phyloP scores from a whole-genome alignment of 306 rosid species.

The Inga oerstediana region DNA sequence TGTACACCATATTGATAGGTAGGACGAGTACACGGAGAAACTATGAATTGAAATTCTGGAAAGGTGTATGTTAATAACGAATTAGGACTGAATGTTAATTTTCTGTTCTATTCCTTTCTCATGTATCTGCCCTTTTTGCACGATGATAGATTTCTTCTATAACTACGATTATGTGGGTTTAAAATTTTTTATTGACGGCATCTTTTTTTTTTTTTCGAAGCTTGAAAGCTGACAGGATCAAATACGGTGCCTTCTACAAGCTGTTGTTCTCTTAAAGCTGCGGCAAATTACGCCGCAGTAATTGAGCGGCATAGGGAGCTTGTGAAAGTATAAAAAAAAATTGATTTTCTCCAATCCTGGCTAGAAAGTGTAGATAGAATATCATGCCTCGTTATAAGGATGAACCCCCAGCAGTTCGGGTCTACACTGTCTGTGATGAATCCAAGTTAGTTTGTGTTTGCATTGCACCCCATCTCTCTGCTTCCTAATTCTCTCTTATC shows the following conservation, averaged over 20 bases:
- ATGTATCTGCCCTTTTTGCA: background rate
- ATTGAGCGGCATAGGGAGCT: background rate
- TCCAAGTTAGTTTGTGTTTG: slow-evolving; percentile 52
- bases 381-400: slow-evolving; percentile 68
- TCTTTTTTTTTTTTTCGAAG: no score
- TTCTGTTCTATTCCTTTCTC: background rate
- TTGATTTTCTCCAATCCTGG: background rate
- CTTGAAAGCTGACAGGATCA: background rate
- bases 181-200: background rate
- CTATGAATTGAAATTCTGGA: background rate
- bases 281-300: background rate
- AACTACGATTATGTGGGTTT: background rate
- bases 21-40: background rate
- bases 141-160: background rate
- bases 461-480: background rate
- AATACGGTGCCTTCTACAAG: background rate
- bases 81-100: background rate
- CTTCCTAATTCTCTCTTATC: background rate
- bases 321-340: background rate
- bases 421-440: slow-evolving; percentile 86
- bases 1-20: background rate
- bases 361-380: background rate
- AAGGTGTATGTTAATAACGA: background rate
- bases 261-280: background rate
- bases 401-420: slow-evolving; percentile 73